Conservation (phyloP, 805 yeast species). For the Cyberlindnera euphorbiiphila region DNA sequence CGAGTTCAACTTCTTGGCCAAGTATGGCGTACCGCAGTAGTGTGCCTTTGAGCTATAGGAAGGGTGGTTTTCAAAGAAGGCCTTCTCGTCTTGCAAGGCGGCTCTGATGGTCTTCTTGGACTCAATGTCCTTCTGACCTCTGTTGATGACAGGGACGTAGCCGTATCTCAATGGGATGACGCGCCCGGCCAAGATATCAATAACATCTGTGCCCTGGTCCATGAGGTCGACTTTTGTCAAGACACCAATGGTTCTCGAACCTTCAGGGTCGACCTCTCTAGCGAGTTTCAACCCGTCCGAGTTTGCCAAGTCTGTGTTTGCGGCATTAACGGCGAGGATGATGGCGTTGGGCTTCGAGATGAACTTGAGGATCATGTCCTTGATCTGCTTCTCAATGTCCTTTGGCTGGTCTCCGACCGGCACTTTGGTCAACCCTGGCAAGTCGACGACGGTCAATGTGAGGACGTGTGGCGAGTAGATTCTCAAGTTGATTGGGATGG, state of each 20-base stretch:
- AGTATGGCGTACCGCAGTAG: constrained; percentile 97
- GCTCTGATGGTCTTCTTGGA: constrained; percentile 79
- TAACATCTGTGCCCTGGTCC: constrained; percentile 97
- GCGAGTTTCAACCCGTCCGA: constrained; percentile 95
- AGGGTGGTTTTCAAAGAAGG: constrained; percentile 83
- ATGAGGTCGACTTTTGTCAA: constrained; percentile 93
- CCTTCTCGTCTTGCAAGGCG: constrained; percentile 77
- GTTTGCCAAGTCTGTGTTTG: constrained; percentile 95
- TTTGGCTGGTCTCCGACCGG: constrained; percentile 99
- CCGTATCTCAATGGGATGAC: constrained; percentile 94
- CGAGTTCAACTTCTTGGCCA: constrained; percentile 86
- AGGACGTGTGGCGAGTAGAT: constrained; percentile 92
- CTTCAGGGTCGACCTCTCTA: constrained; percentile 97
- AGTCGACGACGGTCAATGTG: constrained; percentile 90
- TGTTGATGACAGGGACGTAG: constrained; percentile 92
- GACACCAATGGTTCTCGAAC: constrained; percentile 93
- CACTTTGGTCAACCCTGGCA: constrained; percentile 96
- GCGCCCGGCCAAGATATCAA: constrained; percentile 91
- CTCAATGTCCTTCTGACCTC: constrained; percentile 97
- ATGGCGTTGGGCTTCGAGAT: constrained; percentile 95
- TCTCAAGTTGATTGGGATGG: constrained; percentile 89
- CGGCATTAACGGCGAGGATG: constrained; percentile 90
- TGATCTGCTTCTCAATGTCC: constrained; percentile 91
- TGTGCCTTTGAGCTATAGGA: constrained; percentile 90
- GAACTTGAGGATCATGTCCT: constrained; percentile 88